Conservation (phyloP, 257 asterid species). For the Fraxinus cuspidata region DNA sequence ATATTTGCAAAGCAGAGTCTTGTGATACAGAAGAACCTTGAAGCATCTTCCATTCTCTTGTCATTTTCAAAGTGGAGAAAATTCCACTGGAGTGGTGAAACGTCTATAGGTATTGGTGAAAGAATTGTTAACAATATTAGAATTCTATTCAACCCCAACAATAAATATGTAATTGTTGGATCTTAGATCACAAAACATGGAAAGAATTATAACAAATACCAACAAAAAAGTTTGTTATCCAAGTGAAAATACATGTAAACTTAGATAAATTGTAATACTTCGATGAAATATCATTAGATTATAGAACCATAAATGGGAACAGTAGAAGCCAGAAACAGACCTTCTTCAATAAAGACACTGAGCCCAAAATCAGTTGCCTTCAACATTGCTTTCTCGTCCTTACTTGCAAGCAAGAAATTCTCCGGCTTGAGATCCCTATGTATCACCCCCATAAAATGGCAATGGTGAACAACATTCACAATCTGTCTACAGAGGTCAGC, state of each 20-base stretch:
- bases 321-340: constrained; percentile 32
- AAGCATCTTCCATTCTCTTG: neutral
- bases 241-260: neutral
- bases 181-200: neutral
- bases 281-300: neutral
- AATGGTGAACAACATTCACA: constrained; percentile 80
- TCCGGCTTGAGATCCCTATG: constrained; percentile 95
- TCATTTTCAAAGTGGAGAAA: neutral
- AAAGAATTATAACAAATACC: neutral
- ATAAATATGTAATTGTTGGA: neutral
- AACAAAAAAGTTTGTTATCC: constrained; percentile 3
- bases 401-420: constrained; percentile 78
- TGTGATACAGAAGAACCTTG: neutral
- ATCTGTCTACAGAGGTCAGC: constrained; percentile 75
- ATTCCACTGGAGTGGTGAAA: neutral
- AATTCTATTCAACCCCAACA: neutral
- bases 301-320: constrained; percentile 1
- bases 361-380: constrained; percentile 90
- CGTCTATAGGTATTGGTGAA: neutral
- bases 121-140: neutral
- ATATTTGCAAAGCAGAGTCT: neutral
- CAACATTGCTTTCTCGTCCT: constrained; percentile 65
- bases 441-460: constrained; percentile 90
- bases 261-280: constrained; percentile 8
- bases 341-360: constrained; percentile 85